Evolutionary conservation across 2,329 filamentous ascomycete species (phyloP).

Genomic region (Septoria petroselini): DNA sequence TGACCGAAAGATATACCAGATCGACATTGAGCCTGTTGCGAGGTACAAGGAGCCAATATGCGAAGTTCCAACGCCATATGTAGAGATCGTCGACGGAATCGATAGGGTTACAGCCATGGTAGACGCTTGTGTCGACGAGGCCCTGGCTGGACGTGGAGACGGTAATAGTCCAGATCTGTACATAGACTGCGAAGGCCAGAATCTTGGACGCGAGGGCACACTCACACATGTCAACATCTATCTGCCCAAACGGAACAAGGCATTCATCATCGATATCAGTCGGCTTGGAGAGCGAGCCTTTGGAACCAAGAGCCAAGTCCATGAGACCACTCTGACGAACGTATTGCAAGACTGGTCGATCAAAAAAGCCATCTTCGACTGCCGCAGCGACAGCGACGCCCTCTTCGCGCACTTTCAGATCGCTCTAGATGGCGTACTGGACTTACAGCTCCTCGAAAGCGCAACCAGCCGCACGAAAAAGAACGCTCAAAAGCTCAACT

Average conservation of each 20-base stretch:
- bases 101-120: not conserved
- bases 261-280: constrained; percentile 5
- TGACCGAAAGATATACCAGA: not conserved
- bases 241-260: not conserved
- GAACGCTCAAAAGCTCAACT: constrained; percentile 1
- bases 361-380: constrained; percentile 12
- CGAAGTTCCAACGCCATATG: not conserved
- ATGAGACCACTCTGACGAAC: not conserved
- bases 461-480: constrained; percentile 6
- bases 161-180: constrained; percentile 1
- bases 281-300: not conserved
- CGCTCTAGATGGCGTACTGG: constrained; percentile 5
- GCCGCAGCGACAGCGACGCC: constrained; percentile 12
- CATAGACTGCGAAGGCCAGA: constrained; percentile 12
- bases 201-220: constrained; percentile 8
- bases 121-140: not conserved
- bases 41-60: not conserved
- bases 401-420: constrained; percentile 4
- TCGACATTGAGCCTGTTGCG: not conserved
- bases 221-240: constrained; percentile 11
- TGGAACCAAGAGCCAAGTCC: not conserved
- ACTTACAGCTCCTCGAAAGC: constrained; percentile 8
- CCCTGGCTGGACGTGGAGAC: not conserved
- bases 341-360: constrained; percentile 1
- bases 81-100: not conserved